Evolutionary conservation across 108 stramenopile genomes (phyloP), one percentile per base, ranked within the genome.

Genomic region (Fragilaria radians): DNA sequence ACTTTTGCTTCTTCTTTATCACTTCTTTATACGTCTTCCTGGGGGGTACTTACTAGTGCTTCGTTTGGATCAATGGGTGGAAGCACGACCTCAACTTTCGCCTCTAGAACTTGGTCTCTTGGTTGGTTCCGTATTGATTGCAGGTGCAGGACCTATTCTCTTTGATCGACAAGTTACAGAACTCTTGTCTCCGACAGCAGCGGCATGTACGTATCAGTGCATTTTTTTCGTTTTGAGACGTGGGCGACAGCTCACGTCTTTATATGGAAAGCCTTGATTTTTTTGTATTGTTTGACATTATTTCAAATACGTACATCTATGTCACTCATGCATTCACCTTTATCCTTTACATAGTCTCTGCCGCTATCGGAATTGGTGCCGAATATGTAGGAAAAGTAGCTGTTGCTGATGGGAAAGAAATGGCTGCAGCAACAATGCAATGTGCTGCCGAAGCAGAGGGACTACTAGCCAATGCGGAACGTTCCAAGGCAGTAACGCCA

Each of bases 391-490:
- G 94, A 26, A 63, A 80, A 23, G 90, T 92, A 2, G 90, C 94
- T 4, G 90, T 91, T 5, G 89, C 94, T 0, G 86, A 90, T 47
- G 88, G 88, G 9, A 95, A 95, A 78, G 94, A 95, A 49, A 64
- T 89, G 28, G 91, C 91, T 7, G 91, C 94, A 5, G 73, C 78
- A n/a, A 72, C 85, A 0, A 76, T 95, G 27, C 85, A 84, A 67
- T 87, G 90, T 69, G 94, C 94, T 2, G 85, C 89, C 2, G 94
- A 95, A 62, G 90, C 89, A 1, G 94, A 95, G 69, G 83, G 77
- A 19, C 59, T 91, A 5, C 66, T 95, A 19, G 86, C 90, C n/a
- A 76, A 79, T 55, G 83, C 87, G 14, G 93, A 95, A 68, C 78
- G 94, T 5, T 73, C 83, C 59, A 92, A 92, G 74, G 90, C 94